phyloP scores from a whole-genome alignment of 352 stramenopile species.

The Blastocystis sp. region DNA sequence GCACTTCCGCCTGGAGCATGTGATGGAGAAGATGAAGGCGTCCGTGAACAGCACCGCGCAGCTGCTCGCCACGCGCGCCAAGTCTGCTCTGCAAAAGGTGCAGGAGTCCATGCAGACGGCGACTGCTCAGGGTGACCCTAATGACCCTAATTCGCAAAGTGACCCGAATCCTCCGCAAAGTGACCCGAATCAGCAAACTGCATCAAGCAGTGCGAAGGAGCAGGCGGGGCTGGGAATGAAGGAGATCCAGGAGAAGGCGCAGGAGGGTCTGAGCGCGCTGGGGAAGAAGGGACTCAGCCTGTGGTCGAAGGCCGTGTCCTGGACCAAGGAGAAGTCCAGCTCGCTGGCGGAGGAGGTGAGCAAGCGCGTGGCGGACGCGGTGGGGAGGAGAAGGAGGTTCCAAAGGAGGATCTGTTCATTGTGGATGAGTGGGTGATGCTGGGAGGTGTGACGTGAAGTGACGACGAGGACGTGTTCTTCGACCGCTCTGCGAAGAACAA shows the following conservation, averaged over 20 bases:
- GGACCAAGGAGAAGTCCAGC: conserved; percentile 7
- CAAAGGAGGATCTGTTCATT: conserved; percentile 10
- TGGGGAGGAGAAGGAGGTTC: conserved; percentile 4
- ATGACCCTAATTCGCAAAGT: too few relatives aligned
- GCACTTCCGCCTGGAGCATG: not conserved
- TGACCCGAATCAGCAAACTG: too few relatives aligned
- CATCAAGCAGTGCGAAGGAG: not conserved
- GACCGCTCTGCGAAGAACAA: not conserved
- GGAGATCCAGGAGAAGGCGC: not conserved
- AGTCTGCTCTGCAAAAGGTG: not conserved
- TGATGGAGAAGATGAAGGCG: not conserved
- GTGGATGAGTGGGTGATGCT: conserved; percentile 5
- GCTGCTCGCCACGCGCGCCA: not conserved
- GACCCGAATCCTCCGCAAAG: too few relatives aligned
- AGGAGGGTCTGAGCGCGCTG: not conserved
- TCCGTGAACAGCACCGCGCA: not conserved
- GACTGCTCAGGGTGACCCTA: too few relatives aligned
- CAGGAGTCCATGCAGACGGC: not conserved
- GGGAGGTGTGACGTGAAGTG: not conserved
- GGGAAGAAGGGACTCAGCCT: conserved; percentile 15
- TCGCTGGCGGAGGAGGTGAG: not conserved
- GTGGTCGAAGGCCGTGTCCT: conserved; percentile 16
- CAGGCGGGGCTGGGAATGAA: not conserved
- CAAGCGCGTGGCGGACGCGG: not conserved
- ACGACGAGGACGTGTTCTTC: conserved; percentile 48